These are phyloP conservation scores for Pichia scutulata DNA, from an alignment of 805 yeast species.

Conservation along the genomic window DNA sequence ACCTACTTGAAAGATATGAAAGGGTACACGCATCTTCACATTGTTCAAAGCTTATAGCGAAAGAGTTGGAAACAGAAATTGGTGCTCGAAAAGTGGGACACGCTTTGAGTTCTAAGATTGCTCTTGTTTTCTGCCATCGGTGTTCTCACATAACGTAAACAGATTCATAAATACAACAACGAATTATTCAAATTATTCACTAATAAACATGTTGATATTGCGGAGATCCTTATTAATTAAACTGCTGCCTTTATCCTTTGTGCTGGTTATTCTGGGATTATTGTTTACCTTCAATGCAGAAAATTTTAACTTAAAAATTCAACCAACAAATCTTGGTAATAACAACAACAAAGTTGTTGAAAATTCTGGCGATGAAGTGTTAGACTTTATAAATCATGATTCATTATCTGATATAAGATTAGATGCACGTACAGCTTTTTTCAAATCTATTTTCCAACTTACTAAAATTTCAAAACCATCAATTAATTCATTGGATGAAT, in stretches of 20 bases:
- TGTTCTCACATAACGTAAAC: not conserved
- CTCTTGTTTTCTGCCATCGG: conserved; percentile 26
- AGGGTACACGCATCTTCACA: not conserved
- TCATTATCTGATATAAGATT: not conserved
- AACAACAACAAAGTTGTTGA: not conserved
- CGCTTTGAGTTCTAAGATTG: conserved; percentile 43
- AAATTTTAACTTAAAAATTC: not conserved
- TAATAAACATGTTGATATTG: not conserved
- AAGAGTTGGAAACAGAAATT: conserved; percentile 32
- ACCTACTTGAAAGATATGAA: conserved; percentile 44
- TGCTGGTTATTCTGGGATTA: not conserved
- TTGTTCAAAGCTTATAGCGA: conserved; percentile 9
- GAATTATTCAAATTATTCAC: no score
- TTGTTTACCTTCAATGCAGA: not conserved
- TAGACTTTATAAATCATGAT: not conserved
- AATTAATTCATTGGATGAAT: conserved; percentile 18
- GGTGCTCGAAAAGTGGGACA: conserved; percentile 47
- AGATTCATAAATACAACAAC: no score
- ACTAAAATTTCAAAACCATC: conserved; percentile 35
- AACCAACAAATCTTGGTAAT: not conserved
- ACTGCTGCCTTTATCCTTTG: not conserved
- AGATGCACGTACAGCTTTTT: not conserved
- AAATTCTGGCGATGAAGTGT: not conserved
- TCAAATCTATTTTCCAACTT: conserved; percentile 5
- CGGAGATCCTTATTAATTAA: not conserved